phyloP scores from a whole-genome alignment of 1,284 basidiomycete genomes.

The Cystobasidium pallidum region DNA sequence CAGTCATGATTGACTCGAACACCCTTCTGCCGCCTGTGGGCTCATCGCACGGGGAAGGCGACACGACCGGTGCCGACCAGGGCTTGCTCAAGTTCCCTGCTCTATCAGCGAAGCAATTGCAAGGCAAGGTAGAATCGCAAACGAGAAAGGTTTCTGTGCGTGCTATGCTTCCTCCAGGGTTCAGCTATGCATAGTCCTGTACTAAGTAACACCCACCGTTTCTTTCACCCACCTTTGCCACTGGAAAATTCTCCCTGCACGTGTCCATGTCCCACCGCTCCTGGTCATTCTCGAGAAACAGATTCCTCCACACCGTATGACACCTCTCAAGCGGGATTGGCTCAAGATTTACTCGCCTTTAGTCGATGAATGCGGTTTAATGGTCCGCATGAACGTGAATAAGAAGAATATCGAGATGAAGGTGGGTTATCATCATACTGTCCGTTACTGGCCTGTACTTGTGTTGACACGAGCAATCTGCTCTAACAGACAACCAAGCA shows the following conservation, averaged over 20 bases:
- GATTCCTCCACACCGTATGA: constrained; percentile 96
- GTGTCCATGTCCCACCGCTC: neutral
- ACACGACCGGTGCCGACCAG: constrained; percentile 22
- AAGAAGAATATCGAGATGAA: constrained; percentile 86
- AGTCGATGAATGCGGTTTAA: constrained; percentile 89
- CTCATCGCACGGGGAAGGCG: constrained; percentile 19
- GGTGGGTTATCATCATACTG: constrained; percentile 62
- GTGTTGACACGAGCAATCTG: neutral
- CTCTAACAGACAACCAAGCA: constrained; percentile 80
- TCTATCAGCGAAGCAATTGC: constrained; percentile 36
- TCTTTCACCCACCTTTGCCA: neutral
- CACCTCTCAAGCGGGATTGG: constrained; percentile 96
- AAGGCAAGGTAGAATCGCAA: constrained; percentile 43
- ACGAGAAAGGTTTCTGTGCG: constrained; percentile 36
- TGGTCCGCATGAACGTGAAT: constrained; percentile 95
- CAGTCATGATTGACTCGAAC: constrained; percentile 52
- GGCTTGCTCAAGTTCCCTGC: constrained; percentile 39
- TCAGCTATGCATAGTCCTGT: too few relatives aligned
- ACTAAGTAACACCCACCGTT: neutral
- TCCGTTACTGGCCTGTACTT: neutral
- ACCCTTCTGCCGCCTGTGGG: constrained; percentile 47
- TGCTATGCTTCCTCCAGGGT: neutral
- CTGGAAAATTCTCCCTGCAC: constrained; percentile 13
- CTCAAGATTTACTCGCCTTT: constrained; percentile 93
- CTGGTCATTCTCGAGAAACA: neutral